phyloP scores from a whole-genome alignment of 768 basidiomycete species.

The Rhizopogon vulgaris region DNA sequence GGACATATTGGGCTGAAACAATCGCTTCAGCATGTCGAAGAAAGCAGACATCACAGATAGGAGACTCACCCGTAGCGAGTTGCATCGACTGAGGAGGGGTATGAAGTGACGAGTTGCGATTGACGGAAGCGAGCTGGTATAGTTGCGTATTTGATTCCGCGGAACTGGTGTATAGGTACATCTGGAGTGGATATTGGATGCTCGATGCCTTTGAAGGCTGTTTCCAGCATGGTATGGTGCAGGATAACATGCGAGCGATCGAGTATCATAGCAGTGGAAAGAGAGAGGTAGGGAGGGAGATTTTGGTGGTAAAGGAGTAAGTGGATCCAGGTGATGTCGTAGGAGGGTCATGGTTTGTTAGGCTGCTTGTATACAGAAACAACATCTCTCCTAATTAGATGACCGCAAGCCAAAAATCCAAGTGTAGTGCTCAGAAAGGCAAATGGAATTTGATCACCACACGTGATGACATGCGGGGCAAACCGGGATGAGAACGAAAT shows the following conservation, averaged over 20 bases:
- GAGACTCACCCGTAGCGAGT: conserved; percentile 57
- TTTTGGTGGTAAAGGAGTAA: background rate
- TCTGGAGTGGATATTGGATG: conserved; percentile 55
- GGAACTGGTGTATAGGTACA: conserved; percentile 59
- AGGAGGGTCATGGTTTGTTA: conserved; percentile 6
- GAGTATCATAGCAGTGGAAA: conserved; percentile 21
- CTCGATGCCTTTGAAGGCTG: conserved; percentile 61
- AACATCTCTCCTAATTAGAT: conserved; percentile 19
- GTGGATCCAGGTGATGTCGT: background rate
- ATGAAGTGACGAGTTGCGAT: conserved; percentile 54
- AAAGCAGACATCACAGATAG: background rate
- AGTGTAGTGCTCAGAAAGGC: conserved; percentile 16
- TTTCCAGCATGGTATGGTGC: conserved; percentile 49
- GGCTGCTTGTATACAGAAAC: conserved; percentile 8
- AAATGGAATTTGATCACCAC: conserved; percentile 12
- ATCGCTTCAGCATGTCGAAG: conserved; percentile 3
- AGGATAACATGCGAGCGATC: conserved; percentile 26
- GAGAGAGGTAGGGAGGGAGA: background rate
- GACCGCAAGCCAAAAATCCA: conserved; percentile 13
- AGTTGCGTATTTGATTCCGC: conserved; percentile 72
- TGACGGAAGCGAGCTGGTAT: conserved; percentile 74
- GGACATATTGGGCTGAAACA: conserved; percentile 66
- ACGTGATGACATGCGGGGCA: conserved; percentile 18
- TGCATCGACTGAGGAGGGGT: conserved; percentile 55
- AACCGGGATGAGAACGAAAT: conserved; percentile 8